Evolutionary conservation across 371 early-diverging fungal genomes (phyloP).

Genomic region (Mortierella sp.): DNA sequence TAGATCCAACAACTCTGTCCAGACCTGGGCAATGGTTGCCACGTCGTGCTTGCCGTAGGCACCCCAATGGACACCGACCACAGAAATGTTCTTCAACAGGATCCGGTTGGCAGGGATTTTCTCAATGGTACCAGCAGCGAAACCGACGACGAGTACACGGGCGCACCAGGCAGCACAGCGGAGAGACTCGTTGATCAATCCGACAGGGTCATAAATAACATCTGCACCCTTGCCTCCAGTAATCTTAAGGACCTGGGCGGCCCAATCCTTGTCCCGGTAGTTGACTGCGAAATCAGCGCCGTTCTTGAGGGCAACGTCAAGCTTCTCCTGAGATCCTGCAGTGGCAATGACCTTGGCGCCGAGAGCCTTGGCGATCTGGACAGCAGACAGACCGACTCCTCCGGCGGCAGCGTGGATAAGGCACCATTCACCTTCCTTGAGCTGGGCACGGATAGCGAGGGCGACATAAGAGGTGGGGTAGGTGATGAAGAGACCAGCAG

Average conservation of each 20-base stretch:
- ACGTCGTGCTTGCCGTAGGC: constrained; percentile 78
- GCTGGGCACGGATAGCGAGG: constrained; percentile 77
- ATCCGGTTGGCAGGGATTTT: constrained; percentile 86
- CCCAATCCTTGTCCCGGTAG: constrained; percentile 86
- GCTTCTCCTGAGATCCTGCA: constrained; percentile 81
- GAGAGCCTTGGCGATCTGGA: constrained; percentile 77
- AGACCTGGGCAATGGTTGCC: constrained; percentile 75
- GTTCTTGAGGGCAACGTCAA: constrained; percentile 72
- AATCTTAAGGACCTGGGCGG: constrained; percentile 76
- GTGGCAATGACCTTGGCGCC: constrained; percentile 93
- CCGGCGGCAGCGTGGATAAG: constrained; percentile 90
- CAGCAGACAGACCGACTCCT: constrained; percentile 78
- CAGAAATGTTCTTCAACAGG: constrained; percentile 85
- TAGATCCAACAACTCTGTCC: constrained; percentile 79
- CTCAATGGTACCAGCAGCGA: constrained; percentile 88
- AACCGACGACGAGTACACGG: constrained; percentile 88
- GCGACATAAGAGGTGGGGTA: constrained; percentile 88
- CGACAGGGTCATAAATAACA: constrained; percentile 87
- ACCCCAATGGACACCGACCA: constrained; percentile 86
- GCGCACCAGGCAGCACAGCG: constrained; percentile 91
- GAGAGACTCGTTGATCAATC: constrained; percentile 77
- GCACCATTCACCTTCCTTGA: constrained; percentile 72
- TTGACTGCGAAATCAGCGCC: constrained; percentile 89
- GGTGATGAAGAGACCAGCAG: constrained; percentile 84
- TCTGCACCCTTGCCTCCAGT: constrained; percentile 81